Percentiles rank a stretch among this genome's conserved stretches.
Conservation (phyloP, 441 rosid species). For the Melastoma candidum region DNA sequence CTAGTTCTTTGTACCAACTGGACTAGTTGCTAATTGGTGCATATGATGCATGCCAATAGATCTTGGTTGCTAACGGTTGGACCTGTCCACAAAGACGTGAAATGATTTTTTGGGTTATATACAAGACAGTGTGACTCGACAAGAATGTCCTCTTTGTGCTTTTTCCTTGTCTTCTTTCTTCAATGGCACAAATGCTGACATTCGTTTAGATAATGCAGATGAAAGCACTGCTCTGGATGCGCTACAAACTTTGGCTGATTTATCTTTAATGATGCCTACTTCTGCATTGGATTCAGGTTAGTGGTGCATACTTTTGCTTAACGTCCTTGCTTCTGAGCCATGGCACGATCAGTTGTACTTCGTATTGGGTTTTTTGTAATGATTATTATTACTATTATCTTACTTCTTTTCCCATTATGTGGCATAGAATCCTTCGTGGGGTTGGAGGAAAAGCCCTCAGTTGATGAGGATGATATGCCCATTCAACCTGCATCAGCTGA, state of each 20-base stretch:
- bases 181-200: neutral
- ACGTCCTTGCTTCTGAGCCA: neutral
- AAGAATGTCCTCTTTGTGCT: neutral
- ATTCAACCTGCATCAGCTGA: conserved; percentile 34
- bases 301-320: conserved; percentile 13
- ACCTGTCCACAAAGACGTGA: no score
- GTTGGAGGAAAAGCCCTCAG: conserved; percentile 39
- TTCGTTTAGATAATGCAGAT: conserved; percentile 31
- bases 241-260: conserved; percentile 58
- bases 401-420: conserved; percentile 15
- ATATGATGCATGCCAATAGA: no score
- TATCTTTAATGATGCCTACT: conserved; percentile 83
- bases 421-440: conserved; percentile 56
- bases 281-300: conserved; percentile 72
- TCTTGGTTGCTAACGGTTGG: no score
- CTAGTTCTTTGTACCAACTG: no score
- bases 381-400: neutral
- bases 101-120: no score
- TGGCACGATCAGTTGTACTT: neutral
- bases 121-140: no score
- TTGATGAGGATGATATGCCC: conserved; percentile 39
- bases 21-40: no score
- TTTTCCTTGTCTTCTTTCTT: conserved; percentile 1
- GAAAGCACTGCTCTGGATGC: conserved; percentile 56
- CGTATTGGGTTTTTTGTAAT: conserved; percentile 5